These are phyloP conservation scores for Posidonia oceanica DNA, from an alignment of 116 monocot species.

Conservation along the genomic window DNA sequence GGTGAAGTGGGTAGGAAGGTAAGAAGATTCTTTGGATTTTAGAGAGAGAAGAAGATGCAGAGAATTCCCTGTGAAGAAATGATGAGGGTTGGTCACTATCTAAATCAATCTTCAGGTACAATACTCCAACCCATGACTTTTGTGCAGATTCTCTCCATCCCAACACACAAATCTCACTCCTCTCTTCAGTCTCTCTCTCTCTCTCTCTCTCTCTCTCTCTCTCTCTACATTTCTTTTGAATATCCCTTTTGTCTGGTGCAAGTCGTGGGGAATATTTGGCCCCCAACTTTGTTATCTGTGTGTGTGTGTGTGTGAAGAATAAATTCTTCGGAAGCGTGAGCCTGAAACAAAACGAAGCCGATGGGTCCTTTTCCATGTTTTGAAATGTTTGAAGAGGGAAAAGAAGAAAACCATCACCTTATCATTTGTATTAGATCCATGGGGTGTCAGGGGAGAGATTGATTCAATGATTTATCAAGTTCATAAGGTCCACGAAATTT, in stretches of 20 bases:
- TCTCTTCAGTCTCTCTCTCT: not conserved
- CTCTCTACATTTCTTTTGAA: slow-evolving; percentile 10
- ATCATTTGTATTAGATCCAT: not conserved
- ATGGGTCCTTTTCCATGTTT: not conserved
- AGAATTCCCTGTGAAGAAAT: slow-evolving; percentile 12
- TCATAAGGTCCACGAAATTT: no score
- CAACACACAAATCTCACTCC: slow-evolving; percentile 5
- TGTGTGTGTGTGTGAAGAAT: slow-evolving; percentile 6
- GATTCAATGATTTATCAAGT: not conserved
- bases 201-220: not conserved
- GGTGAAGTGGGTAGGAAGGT: slow-evolving; percentile 24
- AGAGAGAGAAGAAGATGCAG: slow-evolving; percentile 9
- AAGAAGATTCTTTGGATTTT: slow-evolving; percentile 14
- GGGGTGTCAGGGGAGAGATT: not conserved
- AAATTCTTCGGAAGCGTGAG: slow-evolving; percentile 11
- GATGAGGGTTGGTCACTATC: slow-evolving; percentile 19
- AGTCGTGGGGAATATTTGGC: not conserved
- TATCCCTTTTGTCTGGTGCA: slow-evolving; percentile 24
- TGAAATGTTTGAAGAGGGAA: not conserved
- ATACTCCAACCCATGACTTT: slow-evolving; percentile 24
- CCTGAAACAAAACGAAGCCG: slow-evolving; percentile 16
- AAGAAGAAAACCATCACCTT: not conserved
- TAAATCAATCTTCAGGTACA: slow-evolving; percentile 16
- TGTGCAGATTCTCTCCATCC: slow-evolving; percentile 13
- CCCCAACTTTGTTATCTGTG: not conserved